Percentiles rank a stretch among this genome's conserved stretches.
Evolutionary conservation across 2,329 filamentous ascomycete species (phyloP).

Genomic region (Cladosporium sp.): DNA sequence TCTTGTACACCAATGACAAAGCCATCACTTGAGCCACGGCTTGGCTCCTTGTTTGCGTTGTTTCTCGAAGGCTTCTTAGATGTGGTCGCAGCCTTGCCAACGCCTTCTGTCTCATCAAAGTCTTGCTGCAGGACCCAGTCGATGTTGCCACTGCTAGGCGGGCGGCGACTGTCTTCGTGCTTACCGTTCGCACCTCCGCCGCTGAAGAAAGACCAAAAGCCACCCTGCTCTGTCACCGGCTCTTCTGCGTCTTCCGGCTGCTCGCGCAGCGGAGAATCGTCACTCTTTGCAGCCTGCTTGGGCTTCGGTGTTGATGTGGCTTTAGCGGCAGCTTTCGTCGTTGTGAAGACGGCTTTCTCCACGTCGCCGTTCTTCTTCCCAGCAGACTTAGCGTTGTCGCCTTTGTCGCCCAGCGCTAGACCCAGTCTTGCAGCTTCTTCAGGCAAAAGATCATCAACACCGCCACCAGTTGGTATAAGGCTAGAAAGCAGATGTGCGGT

Average conservation of each 20-base stretch:
- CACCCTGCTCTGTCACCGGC: constrained; percentile 5
- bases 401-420: constrained; percentile 28
- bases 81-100: constrained; percentile 14
- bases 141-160: constrained; percentile 65
- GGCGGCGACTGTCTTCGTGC: constrained; percentile 49
- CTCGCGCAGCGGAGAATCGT: constrained; percentile 14
- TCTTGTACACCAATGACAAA: constrained; percentile 83
- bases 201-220: constrained; percentile 39
- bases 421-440: constrained; percentile 52
- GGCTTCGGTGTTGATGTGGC: constrained; percentile 14
- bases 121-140: constrained; percentile 67
- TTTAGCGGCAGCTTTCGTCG: constrained; percentile 18
- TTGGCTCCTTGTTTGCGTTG: constrained; percentile 18
- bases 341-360: constrained; percentile 25
- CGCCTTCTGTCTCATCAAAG: constrained; percentile 54
- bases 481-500: constrained; percentile 90
- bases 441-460: constrained; percentile 54
- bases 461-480: constrained; percentile 66
- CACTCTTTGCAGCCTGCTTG: constrained; percentile 9
- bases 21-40: constrained; percentile 44
- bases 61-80: constrained; percentile 26
- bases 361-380: constrained; percentile 11
- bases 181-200: constrained; percentile 11
- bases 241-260: constrained; percentile 17
- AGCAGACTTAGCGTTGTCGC: constrained; percentile 10